Percentiles rank a stretch among this genome's conserved stretches.
Conservation (phyloP, 2,329 filamentous ascomycete genomes). For the Sclerotinia sclerotiorum region DNA sequence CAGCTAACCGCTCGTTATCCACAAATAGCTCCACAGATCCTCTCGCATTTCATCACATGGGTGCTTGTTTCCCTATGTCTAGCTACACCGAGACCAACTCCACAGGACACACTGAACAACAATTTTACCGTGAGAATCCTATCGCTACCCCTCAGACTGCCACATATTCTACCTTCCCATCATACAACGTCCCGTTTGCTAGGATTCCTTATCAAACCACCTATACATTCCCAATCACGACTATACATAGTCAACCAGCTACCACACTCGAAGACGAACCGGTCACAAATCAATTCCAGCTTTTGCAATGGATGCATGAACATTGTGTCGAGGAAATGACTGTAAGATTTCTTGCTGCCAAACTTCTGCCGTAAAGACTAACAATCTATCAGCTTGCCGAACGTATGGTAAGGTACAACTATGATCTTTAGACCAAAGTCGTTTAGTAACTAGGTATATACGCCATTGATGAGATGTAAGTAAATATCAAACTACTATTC, state of each 20-base stretch:
- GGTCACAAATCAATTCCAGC: neutral
- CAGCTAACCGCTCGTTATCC: neutral
- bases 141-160: neutral
- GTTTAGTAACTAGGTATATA: neutral
- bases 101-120: neutral
- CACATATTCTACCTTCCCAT: neutral
- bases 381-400: neutral
- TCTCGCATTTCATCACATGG: accelerated
- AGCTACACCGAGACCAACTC: no score
- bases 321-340: no score
- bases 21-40: neutral
- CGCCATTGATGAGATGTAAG: neutral
- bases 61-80: neutral
- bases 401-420: neutral
- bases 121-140: neutral
- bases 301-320: neutral
- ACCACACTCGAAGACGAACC: neutral
- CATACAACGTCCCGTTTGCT: neutral
- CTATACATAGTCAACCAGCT: neutral
- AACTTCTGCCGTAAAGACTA: neutral
- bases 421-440: neutral
- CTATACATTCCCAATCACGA: neutral
- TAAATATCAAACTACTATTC: no score
- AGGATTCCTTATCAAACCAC: neutral
- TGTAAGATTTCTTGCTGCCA: neutral